Evolutionary conservation across 2,329 filamentous ascomycete genomes (phyloP).

Genomic region (Lachnellula cervina): DNA sequence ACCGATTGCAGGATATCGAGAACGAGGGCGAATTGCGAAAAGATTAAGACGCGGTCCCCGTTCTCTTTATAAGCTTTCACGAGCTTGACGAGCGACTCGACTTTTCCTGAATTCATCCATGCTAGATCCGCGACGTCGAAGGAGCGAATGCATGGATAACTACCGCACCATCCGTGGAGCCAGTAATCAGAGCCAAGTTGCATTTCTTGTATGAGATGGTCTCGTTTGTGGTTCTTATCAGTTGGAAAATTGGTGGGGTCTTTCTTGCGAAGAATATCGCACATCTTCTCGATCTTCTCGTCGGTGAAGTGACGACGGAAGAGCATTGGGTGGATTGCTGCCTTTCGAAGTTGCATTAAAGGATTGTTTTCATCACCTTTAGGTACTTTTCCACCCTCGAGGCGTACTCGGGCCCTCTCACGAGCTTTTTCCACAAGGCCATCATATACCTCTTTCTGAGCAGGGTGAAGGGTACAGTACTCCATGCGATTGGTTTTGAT

Average conservation of each 20-base stretch:
- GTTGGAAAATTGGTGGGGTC: conserved; percentile 50
- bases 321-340: conserved; percentile 85
- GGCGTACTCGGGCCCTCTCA: conserved; percentile 50
- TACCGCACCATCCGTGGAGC: conserved; percentile 60
- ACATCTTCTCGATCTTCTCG: conserved; percentile 69
- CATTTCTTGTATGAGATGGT: conserved; percentile 51
- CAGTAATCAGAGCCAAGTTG: conserved; percentile 58
- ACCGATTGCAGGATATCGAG: conserved; percentile 87
- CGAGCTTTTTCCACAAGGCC: conserved; percentile 61
- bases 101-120: conserved; percentile 71
- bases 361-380: conserved; percentile 59
- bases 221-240: conserved; percentile 39
- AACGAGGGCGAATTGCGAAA: conserved; percentile 88
- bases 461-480: conserved; percentile 71
- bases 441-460: conserved; percentile 70
- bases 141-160: conserved; percentile 49
- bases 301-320: conserved; percentile 80
- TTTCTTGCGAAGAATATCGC: conserved; percentile 67
- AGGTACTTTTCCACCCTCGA: conserved; percentile 46
- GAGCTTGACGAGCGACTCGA: conserved; percentile 73
- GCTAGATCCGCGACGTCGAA: conserved; percentile 51
- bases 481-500: conserved; percentile 73
- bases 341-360: conserved; percentile 88
- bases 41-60: conserved; percentile 83
- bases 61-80: conserved; percentile 68